Percentiles rank a stretch among this genome's conserved stretches.
phyloP scores from a whole-genome alignment of 805 yeast species.

The Teunomyces kruisii region DNA sequence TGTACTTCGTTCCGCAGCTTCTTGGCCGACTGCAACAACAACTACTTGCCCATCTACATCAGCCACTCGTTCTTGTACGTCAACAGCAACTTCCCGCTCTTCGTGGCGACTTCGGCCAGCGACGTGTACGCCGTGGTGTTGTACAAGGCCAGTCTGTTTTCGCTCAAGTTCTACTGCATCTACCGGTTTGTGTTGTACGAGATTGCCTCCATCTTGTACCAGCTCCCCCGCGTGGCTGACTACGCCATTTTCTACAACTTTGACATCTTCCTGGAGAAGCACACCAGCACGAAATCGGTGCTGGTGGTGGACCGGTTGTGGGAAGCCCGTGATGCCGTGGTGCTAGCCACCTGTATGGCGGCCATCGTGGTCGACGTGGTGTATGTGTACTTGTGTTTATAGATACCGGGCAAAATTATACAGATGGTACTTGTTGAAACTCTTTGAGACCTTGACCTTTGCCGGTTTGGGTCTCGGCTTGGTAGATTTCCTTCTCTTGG shows the following conservation, averaged over 20 bases:
- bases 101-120: conserved; percentile 1
- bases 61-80: conserved; percentile 33
- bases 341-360: background rate
- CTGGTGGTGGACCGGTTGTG: background rate
- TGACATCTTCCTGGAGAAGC: background rate
- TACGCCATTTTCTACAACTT: conserved; percentile 7
- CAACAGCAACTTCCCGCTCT: conserved; percentile 19
- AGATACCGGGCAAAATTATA: conserved; percentile 1
- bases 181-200: conserved; percentile 34
- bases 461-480: too few relatives aligned
- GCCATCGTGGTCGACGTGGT: background rate
- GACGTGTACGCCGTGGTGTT: conserved; percentile 4
- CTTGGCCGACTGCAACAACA: conserved; percentile 30
- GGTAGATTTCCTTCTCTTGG: too few relatives aligned
- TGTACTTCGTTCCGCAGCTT: conserved; percentile 8
- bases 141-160: conserved; percentile 21
- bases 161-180: conserved; percentile 34
- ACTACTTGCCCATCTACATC: conserved; percentile 34
- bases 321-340: background rate
- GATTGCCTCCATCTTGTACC: conserved; percentile 16
- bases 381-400: conserved; percentile 1
- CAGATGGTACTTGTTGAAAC: conserved; percentile 6
- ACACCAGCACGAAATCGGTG: background rate
- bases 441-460: conserved; percentile 2
- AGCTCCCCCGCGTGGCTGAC: conserved; percentile 7